Base-by-base conservation (phyloP, 2,329 filamentous ascomycete genomes). In the Colletotrichum tamarilloi region DNA sequence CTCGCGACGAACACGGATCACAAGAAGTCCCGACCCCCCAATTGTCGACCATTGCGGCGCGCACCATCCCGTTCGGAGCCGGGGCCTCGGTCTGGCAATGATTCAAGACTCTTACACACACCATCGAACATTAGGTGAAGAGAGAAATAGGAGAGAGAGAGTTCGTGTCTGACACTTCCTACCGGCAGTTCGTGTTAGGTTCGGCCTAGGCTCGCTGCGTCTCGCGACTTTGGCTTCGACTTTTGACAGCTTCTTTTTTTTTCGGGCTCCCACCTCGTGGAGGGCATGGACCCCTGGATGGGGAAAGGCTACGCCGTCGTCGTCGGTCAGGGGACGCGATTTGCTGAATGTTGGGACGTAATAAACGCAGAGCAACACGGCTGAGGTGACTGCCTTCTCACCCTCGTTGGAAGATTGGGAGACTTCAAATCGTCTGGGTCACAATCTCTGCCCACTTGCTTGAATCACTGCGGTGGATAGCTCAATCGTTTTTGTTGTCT, bases 221-320 rank as follows among this genome's bases (percentile, higher is more conserved):
- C 28, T 67, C 38, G 32, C 42, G 42, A n/a, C 22, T 67, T 53
- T 26, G 28, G 65, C 65, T 60, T 67, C 52, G 65, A 67, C 56
- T 28, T 42, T 42, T 53, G 28, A 24, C 28, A 35, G 32, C 46
- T 46, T 9, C 60, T 53, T 19, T 2, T 8, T 26, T 32, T 32
- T 30, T 12, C 42, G 7, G 8, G 6, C 42, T 49, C 42, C 19
- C 42, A 49, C 19, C 42, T 49, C 42, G 19, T 11, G 42, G 19
- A 49, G 42, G 8, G 19, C 19, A 49, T 49, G 19, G 42, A 11
- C 22, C 42, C 42, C 42, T 22, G 32, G 32, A 9, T 11, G 19
- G 42, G 7, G 4, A 49, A 22, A 11, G 42, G 19, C 19, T 22
- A 22, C n/a, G 42, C 24, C 49, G 24, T 46, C 63, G 9, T 32